phyloP scores from a whole-genome alignment of 2,329 filamentous ascomycete species.

The Cladorrhinum sp. region DNA sequence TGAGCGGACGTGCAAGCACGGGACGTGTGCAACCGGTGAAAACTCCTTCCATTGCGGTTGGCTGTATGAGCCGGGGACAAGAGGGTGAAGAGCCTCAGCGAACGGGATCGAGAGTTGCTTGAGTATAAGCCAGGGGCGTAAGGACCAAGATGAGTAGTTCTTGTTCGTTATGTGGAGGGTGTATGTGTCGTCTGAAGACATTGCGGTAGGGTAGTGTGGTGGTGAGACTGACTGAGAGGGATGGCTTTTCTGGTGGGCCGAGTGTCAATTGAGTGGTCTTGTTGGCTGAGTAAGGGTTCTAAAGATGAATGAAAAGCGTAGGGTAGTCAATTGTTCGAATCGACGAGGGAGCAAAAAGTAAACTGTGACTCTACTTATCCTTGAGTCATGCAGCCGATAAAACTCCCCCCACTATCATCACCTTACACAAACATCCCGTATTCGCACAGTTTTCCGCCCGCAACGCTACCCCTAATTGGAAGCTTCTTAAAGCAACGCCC shows the following conservation, averaged over 20 bases:
- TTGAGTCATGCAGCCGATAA: background rate
- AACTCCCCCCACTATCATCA: too few relatives aligned
- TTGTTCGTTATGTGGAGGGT: slow-evolving; percentile 44
- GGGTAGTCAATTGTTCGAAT: background rate
- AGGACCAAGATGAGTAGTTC: slow-evolving; percentile 46
- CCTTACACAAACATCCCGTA: too few relatives aligned
- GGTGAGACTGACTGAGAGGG: background rate
- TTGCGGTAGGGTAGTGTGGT: slow-evolving; percentile 18
- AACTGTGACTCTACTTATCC: background rate
- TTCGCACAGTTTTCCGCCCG: background rate
- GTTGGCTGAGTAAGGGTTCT: too few relatives aligned
- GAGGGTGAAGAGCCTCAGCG: slow-evolving; percentile 37
- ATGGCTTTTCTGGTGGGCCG: too few relatives aligned
- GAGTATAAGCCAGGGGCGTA: slow-evolving; percentile 46
- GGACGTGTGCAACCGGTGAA: slow-evolving; percentile 43
- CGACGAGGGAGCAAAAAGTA: background rate
- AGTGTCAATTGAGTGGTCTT: too few relatives aligned
- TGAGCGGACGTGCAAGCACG: slow-evolving; percentile 36
- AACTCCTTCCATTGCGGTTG: slow-evolving; percentile 37
- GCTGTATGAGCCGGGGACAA: slow-evolving; percentile 30
- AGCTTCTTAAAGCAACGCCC: slow-evolving; percentile 9
- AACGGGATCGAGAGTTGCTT: slow-evolving; percentile 43
- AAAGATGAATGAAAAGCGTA: too few relatives aligned
- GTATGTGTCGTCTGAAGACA: slow-evolving; percentile 31
- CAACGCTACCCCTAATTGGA: slow-evolving; percentile 18